Conservation (phyloP, 2,329 filamentous ascomycete genomes). For the Penicillium sp. region DNA sequence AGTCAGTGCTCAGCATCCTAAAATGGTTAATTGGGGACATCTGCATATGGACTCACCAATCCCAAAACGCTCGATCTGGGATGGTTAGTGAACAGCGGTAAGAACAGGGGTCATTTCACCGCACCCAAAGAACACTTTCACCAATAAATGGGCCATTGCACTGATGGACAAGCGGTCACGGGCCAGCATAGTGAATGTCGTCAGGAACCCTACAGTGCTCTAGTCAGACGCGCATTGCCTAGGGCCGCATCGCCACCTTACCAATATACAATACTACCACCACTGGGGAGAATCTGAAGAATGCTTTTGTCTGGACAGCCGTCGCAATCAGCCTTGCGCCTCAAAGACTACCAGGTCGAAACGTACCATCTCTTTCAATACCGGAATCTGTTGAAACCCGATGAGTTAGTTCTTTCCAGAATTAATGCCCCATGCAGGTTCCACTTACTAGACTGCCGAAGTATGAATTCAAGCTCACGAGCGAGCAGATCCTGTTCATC, state of each 20-base stretch:
- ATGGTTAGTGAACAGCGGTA: conserved; percentile 13
- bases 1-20: conserved; percentile 22
- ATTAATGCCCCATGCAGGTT: conserved; percentile 7
- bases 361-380: conserved; percentile 82
- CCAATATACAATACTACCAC: conserved; percentile 80
- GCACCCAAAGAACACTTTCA: conserved; percentile 65
- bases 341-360: neutral
- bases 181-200: conserved; percentile 68
- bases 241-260: conserved; percentile 33
- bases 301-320: conserved; percentile 69
- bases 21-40: conserved; percentile 1
- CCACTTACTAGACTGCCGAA: conserved; percentile 59
- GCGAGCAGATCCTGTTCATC: conserved; percentile 69
- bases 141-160: conserved; percentile 61
- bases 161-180: conserved; percentile 56
- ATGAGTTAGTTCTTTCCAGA: conserved; percentile 18
- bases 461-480: conserved; percentile 83
- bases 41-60: conserved; percentile 51
- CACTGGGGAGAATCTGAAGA: conserved; percentile 77
- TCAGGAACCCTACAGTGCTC: conserved; percentile 67
- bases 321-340: conserved; percentile 29
- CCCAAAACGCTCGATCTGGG: conserved; percentile 56
- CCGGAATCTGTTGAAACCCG: conserved; percentile 64
- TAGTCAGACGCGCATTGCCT: conserved; percentile 6
- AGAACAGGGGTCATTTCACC: conserved; percentile 21